Conservation (phyloP, 495 filamentous ascomycete genomes). For the Hyaloscypha hepaticicola region DNA sequence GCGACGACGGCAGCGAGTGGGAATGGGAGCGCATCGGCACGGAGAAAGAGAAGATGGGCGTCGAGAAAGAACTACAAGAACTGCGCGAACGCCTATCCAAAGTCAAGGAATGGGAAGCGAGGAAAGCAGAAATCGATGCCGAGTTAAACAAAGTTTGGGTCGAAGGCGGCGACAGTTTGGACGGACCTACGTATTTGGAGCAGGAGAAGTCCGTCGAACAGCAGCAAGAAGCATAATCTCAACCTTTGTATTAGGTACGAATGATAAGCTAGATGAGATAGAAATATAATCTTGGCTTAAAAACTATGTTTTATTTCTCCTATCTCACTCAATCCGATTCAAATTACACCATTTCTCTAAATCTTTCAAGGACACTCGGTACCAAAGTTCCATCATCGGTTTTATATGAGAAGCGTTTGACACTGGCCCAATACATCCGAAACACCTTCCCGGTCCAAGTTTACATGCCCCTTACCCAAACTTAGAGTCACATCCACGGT, state of each 20-base stretch:
- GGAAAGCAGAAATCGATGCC: slow-evolving; percentile 69
- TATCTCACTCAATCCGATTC: too few relatives aligned
- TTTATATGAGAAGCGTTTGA: not conserved
- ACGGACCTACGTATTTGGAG: slow-evolving; percentile 23
- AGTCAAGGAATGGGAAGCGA: slow-evolving; percentile 79
- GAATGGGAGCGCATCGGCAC: slow-evolving; percentile 92
- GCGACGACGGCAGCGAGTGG: slow-evolving; percentile 68
- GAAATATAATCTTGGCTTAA: not conserved
- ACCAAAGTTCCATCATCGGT: not conserved
- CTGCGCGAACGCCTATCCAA: slow-evolving; percentile 74
- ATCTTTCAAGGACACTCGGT: not conserved
- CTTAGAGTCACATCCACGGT: too few relatives aligned
- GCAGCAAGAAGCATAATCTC: not conserved
- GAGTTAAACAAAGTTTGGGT: slow-evolving; percentile 57
- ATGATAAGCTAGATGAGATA: not conserved
- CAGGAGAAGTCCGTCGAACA: not conserved
- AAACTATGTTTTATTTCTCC: not conserved
- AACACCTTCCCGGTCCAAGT: not conserved
- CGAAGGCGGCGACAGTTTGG: slow-evolving; percentile 30
- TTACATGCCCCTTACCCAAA: not conserved
- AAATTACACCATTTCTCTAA: not conserved
- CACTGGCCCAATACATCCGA: not conserved
- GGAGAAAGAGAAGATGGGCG: slow-evolving; percentile 82
- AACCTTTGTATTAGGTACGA: not conserved
- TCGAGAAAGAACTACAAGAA: slow-evolving; percentile 84